A percentile compares a stretch with the other conserved stretches of the same genome.
Conservation (phyloP, 371 early-diverging fungal genomes). For the Massospora cicadina region DNA sequence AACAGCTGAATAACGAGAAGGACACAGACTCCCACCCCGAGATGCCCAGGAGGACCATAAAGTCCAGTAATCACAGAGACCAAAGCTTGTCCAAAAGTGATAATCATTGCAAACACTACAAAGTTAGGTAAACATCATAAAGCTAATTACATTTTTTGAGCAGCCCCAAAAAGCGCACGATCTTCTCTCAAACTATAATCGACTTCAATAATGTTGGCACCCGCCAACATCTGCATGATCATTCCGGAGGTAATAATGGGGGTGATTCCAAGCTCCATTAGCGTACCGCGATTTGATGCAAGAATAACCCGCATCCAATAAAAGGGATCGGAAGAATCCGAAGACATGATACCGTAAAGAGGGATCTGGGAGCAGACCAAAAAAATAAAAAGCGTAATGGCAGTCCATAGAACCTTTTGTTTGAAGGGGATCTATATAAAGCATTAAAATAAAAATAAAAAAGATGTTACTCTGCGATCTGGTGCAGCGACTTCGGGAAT, state of each 20-base stretch:
- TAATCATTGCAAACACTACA: constrained; percentile 70
- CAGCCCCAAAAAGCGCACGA: constrained; percentile 92
- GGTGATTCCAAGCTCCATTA: constrained; percentile 99
- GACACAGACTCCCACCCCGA: constrained; percentile 87
- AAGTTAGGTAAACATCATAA: constrained; percentile 12
- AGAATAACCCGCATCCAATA: constrained; percentile 99
- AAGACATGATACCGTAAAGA: constrained; percentile 98
- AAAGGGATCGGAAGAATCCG: constrained; percentile 93
- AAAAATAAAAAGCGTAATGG: constrained; percentile 94
- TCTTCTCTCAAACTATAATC: constrained; percentile 98
- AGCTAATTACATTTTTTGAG: constrained; percentile 80
- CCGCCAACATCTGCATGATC: constrained; percentile 98
- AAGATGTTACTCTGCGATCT: constrained; percentile 66
- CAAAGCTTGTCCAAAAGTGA: constrained; percentile 95
- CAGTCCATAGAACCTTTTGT: constrained; percentile 98
- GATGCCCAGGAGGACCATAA: constrained; percentile 88
- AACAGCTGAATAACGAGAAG: constrained; percentile 93
- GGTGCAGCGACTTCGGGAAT: constrained; percentile 96
- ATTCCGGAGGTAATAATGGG: constrained; percentile 99
- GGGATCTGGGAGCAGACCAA: constrained; percentile 99
- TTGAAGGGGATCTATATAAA: constrained; percentile 71
- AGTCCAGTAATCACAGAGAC: constrained; percentile 96
- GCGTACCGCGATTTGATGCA: constrained; percentile 98
- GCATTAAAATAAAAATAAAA: not conserved
- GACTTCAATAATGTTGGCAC: constrained; percentile 92